Evolutionary conservation across 2,329 filamentous ascomycete genomes (phyloP), one percentile per base, ranked within the genome.

Genomic region (Plectosphaerella sp.): DNA sequence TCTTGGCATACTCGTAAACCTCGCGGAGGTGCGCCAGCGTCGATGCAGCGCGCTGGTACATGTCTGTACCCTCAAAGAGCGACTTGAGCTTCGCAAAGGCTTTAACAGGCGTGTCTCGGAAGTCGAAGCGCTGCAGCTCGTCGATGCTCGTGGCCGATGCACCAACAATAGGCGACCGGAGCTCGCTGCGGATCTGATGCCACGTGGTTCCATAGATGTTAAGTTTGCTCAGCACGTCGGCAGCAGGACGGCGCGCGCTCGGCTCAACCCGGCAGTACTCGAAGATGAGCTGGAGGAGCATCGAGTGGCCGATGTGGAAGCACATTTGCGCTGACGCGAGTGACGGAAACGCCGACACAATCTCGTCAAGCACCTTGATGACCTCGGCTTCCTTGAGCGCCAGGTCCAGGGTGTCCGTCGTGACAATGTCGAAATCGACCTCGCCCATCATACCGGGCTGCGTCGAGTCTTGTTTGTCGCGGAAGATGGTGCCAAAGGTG

Each of bases 381-480:
- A 91, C 87, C 68, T 97, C 93, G 0, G 93, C 93, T 68, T 99
- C 94, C 62, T 96, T 95, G 52, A 97, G 69, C 1, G 91, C 87
- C 45, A 96, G 75, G 62, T 97, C 91, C 5, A 91, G 71, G 1
- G 87, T 87, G 59, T 92, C 86, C 45, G 83, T 81, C 1, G 91
- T 93, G n/a, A 96, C 81, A 54, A 99, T 91, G 69, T 99, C 94
- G 66, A 97, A 99, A 66, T 97, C 92, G 3, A 95, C 92, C 65
- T 97, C 94, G 10, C 89, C 88, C 65, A 90, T 88, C 62, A 87
- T 88, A 52, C 81, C 80, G 7, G 94, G 94, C 59, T 96, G 89
- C 2, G 90, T 89, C 8, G 90, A 91, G 51, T 85, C 86, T 47
- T 84, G 77, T 45, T 82, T 85, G 57, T 95, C 89, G 41, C 94